Base-by-base conservation (phyloP, 192 early-diverging fungal species). In the Gonapodya prolifera region DNA sequence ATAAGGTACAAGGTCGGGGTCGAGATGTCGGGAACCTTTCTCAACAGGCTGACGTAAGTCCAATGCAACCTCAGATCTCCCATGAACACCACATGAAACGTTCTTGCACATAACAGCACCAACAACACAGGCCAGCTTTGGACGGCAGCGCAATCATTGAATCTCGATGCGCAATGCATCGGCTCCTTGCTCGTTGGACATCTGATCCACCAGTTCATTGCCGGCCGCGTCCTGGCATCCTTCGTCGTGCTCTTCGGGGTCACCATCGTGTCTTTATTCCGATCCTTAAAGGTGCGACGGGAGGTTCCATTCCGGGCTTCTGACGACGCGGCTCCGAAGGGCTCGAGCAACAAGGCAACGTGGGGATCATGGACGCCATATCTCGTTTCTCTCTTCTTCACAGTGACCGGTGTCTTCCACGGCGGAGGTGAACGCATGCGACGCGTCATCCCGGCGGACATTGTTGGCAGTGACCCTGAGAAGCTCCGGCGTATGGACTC, bases 401-500 rank as follows among this genome's bases (percentile, higher is more conserved):
- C 78, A 28, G 69, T 81, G 23, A 82, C 84, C 70, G 88, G 88
- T 45, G 77, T 86, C 74, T 86, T 82, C 76, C 85, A 85, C 34
- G 87, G 87, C 29, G 84, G 86, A 78, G 81, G 88, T 28, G 88
- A 89, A 71, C 80, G 88, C 23, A 86, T 89, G 31, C 87, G 88
- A 13, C 87, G 88, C 78, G 83, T 89, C 75, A 85, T 88, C 28
- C 87, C 87, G 34, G 76, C 78, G 23, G 87, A 88, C 78, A 85
- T 88, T 73, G 87, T 89, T 35, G 88, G 88, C 45, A 87, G 87
- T 35, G 81, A 89, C 81, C 83, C 86, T 13, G 70, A 82, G 73
- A 89, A 89, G 82, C 83, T 89, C 76, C 87, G 85, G 81, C 77
- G 77, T 35, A 89, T 89, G 87, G 88, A 89, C 75, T 81, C 85